Evolutionary conservation across 164 flowering plant genomes (phyloP).

Genomic region (Nymphaea thermarum): DNA sequence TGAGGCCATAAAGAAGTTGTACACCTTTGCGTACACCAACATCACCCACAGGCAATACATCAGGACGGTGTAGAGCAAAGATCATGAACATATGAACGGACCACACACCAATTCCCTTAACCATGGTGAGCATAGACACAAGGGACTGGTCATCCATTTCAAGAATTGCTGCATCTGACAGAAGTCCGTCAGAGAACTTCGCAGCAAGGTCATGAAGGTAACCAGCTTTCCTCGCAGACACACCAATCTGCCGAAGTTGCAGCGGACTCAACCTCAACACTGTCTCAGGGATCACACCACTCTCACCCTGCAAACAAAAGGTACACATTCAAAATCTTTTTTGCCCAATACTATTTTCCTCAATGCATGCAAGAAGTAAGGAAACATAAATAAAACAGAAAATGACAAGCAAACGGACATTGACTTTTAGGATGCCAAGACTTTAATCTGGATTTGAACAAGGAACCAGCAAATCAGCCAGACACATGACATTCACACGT

Average conservation of each 20-base stretch:
- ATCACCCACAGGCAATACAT: conserved; percentile 83
- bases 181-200: conserved; percentile 67
- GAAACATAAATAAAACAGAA: no score
- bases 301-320: conserved; percentile 20
- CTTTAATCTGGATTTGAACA: no score
- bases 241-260: conserved; percentile 84
- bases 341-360: no score
- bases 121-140: conserved; percentile 95
- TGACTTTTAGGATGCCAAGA: no score
- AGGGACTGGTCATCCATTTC: conserved; percentile 88
- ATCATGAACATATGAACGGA: conserved; percentile 99
- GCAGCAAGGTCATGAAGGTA: conserved; percentile 84
- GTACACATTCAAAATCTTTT: background rate
- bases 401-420: no score
- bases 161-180: conserved; percentile 59
- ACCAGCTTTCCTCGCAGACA: conserved; percentile 82
- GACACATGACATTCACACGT: no score
- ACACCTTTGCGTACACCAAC: conserved; percentile 83
- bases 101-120: conserved; percentile 95
- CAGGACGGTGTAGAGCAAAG: conserved; percentile 85
- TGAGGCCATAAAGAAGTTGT: conserved; percentile 53
- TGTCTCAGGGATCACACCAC: conserved; percentile 49
- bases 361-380: no score
- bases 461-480: no score
- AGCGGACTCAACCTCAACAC: conserved; percentile 49